Conservation (phyloP, 139 green algal species). For the Eudorina sp. region DNA sequence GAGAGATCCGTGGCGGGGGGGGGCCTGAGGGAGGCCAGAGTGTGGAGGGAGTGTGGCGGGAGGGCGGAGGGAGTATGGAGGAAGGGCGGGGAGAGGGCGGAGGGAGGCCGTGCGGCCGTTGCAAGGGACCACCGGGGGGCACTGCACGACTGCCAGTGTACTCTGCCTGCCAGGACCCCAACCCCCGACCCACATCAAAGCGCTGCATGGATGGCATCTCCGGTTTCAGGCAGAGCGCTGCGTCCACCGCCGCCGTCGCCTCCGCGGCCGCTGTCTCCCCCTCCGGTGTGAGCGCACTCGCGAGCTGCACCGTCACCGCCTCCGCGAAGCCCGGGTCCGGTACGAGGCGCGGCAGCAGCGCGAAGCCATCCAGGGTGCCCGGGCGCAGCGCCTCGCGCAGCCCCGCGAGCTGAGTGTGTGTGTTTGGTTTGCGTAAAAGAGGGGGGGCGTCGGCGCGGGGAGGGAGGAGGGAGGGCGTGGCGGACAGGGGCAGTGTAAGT, state of each 20-base stretch:
- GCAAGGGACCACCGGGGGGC: not conserved
- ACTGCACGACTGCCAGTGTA: too few species aligned
- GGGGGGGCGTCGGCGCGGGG: too few species aligned
- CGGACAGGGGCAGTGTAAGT: too few species aligned
- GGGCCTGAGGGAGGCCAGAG: not conserved
- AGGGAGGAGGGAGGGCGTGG: too few species aligned
- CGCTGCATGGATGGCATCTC: constrained; percentile 29
- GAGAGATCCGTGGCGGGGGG: not conserved
- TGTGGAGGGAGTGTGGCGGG: not conserved
- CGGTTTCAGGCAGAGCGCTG: constrained; percentile 16
- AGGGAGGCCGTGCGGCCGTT: too few species aligned
- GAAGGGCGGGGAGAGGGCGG: not conserved
- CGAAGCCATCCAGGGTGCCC: constrained; percentile 40
- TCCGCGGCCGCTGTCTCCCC: constrained; percentile 35
- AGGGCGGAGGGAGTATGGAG: not conserved
- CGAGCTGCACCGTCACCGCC: constrained; percentile 30
- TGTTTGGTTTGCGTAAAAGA: too few species aligned
- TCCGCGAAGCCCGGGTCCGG: constrained; percentile 36
- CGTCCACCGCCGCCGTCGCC: constrained; percentile 33
- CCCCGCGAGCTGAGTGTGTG: constrained; percentile 8
- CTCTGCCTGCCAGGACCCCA: too few species aligned
- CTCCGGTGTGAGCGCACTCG: constrained; percentile 8
- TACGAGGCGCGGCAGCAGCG: constrained; percentile 35
- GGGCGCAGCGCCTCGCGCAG: constrained; percentile 34
- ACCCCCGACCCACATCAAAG: constrained; percentile 11